Base-by-base conservation (phyloP, 2,329 filamentous ascomycete genomes). In the Aureobasidium sp. region DNA sequence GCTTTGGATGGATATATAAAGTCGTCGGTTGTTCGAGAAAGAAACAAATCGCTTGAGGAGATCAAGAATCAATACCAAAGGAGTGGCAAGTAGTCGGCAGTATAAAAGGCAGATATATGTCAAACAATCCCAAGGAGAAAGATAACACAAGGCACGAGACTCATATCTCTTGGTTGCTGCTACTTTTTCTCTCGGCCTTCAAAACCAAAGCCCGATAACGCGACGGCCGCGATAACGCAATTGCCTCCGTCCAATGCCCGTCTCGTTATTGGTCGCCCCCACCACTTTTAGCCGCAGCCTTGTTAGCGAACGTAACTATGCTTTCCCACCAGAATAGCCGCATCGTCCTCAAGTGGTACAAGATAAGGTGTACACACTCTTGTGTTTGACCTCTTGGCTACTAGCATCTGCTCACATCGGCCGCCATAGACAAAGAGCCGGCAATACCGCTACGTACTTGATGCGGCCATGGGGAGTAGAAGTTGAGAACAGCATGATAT, bases 41-140 rank as follows among this genome's bases (percentile, higher is more conserved):
- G 7, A 25, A 57, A 12, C 36, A 36, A 27, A 11, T 25, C 2
- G 51, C 31, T 25, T n/a, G 4, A 9, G 22, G 17, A 51, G 15
- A 41, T 41, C 6, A 25, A 44, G 27, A 14, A 57, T 2, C 3
- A 25, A 15, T 34, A 56, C 53, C 37, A 57, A 57, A 57, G 53
- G 53, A 57, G 41, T 57, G 53, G 53, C 53, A 45, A 57, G 51
- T 55, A 55, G 37, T 55, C 51, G 51, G 51, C 41, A 45, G 53
- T 11, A 8, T 5, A 57, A 11, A 45, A 9, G 39, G 22, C 41
- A 57, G 20, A 22, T 58, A 58, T 58, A 58, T 58, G 39, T 47
- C 29, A 48, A 27, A 1, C 5, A 27, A 27, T n/a, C n/a, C 51
- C 36, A 37, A 48, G 29, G 22, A 58, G 42, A 37, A 48, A 47